These are phyloP conservation scores for Apiospora aurea DNA, from an alignment of 2,329 filamentous ascomycete species.

Conservation along the genomic window DNA sequence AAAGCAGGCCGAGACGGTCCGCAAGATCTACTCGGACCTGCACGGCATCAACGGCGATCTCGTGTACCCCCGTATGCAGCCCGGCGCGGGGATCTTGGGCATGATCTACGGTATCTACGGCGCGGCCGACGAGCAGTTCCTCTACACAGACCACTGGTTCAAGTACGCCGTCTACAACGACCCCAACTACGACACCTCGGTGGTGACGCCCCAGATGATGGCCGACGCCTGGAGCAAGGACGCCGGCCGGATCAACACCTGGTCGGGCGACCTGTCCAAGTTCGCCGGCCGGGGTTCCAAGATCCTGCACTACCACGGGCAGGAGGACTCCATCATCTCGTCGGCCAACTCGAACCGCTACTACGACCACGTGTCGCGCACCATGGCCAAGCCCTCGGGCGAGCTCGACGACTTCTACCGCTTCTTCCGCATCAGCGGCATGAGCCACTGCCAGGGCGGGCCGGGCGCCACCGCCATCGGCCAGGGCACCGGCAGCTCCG, in stretches of 20 bases:
- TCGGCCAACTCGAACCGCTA: constrained; percentile 53
- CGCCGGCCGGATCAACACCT: constrained; percentile 35
- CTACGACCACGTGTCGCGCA: constrained; percentile 53
- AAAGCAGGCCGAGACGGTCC: constrained; percentile 29
- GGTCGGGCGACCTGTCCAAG: constrained; percentile 46
- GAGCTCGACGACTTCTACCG: constrained; percentile 55
- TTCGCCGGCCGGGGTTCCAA: constrained; percentile 50
- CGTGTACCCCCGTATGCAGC: constrained; percentile 59
- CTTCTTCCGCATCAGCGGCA: constrained; percentile 60
- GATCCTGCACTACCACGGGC: constrained; percentile 54
- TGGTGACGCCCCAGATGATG: constrained; percentile 48
- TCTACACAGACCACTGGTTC: constrained; percentile 53
- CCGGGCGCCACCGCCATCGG: constrained; percentile 46
- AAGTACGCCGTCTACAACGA: constrained; percentile 57
- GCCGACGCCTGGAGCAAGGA: constrained; percentile 30
- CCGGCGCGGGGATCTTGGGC: constrained; percentile 48
- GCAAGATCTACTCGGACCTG: constrained; percentile 26
- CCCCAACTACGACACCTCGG: constrained; percentile 48
- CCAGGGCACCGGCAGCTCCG: constrained; percentile 31
- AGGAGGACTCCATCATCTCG: constrained; percentile 51
- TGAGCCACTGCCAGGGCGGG: constrained; percentile 58
- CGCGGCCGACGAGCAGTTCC: constrained; percentile 46
- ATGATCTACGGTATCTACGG: constrained; percentile 44
- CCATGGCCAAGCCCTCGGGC: constrained; percentile 45
- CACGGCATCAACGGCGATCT: constrained; percentile 44